Base-by-base conservation (phyloP, 2,329 filamentous ascomycete genomes). In the Dichotomopilus funicola region DNA sequence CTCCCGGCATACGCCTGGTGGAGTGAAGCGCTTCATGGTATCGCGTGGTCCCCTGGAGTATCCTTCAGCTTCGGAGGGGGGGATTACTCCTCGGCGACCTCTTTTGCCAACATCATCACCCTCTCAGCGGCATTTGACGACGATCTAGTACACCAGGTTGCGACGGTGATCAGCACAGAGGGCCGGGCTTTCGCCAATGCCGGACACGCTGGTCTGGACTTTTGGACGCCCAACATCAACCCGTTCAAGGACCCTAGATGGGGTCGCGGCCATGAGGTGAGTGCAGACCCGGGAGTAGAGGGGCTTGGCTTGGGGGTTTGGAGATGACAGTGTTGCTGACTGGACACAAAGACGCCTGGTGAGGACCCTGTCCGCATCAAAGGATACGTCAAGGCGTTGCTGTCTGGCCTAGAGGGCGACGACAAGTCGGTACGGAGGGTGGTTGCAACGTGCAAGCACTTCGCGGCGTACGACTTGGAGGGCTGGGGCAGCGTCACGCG, bases 151-250 rank as follows among this genome's bases (percentile, higher is more conserved):
- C 68, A 75, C 34, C 70, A 76, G 7, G 78, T 87, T 4, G 83
- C 76, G 1, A 73, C 68, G 2, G 75, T 81, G 5, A 75, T 83
- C 13, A 71, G 71, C 43, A 86, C 78, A 0, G 83, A 88, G 65
- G 81, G 80, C 0, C 74, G 85, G 37, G 83, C 84, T 0, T 87
- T 86, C 64, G 82, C 74, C 63, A 87, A 88, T 59, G 76, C 67
- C 5, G 79, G 78, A 3, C 70, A 73, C 10, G 77, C 76, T 2
- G 80, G 80, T 0, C 65, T 82, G 11, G 76, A 85, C 63, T 84
- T 74, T 63, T 86, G 81, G 78, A 83, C 85, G 0, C 85, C 85
- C 0, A 87, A 87, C 62, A 83, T 87, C 67, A 87, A 86, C 62
- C 76, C 80, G 0, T 87, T 80, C 70, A 78, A 78, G 44, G 82